Evolutionary conservation across 306 rosid genomes (phyloP), one percentile per base, ranked within the genome.

Genomic region (Dryas octopetala): DNA sequence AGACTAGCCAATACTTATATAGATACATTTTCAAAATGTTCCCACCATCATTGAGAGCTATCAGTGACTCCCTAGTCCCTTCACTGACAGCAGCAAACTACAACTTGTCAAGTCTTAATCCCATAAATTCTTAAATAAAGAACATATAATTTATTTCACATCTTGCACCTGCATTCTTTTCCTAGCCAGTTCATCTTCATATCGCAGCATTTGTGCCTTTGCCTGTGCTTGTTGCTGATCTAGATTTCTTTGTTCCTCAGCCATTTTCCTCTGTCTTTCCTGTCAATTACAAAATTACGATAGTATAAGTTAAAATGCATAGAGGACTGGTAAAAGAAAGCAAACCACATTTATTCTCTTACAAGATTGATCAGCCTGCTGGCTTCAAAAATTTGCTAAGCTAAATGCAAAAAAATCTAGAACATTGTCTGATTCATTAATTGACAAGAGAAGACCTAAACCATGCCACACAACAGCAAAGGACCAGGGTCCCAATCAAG

Each of bases 131-230:
- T 4, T 14, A 28, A 26, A n/a, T 43, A 43, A 71, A 53, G 46
- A 62, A 57, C 1, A 4, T n/a, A 76, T 19, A 66, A 52, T 14
- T 49, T 38, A 68, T 76, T 77, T 79, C 51, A 79, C 50, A 54
- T 66, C 66, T 62, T 8, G 82, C 71, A 96, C 98, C 99, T 92
- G 96, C 92, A 90, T 73, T 86, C 98, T 90, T 80, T 92, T 88
- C 81, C 97, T 90, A 53, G 96, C 86, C 73, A 90, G 70, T 76
- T 96, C 99, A 88, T 96, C 98, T 80, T 96, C 92, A 73, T 67
- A 74, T 26, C 98, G 90, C 75, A 86, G 48, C 87, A 78, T 84
- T 79, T 96, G 99, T 50, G 99, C 99, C 85, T 90, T 83, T 52
- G 83, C 80, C 75, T 96, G 96, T 60, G 90, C 97, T 76, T 92